Evolutionary conservation across 2,329 filamentous ascomycete species (phyloP).

Genomic region (Trichophyton schoenleinii): DNA sequence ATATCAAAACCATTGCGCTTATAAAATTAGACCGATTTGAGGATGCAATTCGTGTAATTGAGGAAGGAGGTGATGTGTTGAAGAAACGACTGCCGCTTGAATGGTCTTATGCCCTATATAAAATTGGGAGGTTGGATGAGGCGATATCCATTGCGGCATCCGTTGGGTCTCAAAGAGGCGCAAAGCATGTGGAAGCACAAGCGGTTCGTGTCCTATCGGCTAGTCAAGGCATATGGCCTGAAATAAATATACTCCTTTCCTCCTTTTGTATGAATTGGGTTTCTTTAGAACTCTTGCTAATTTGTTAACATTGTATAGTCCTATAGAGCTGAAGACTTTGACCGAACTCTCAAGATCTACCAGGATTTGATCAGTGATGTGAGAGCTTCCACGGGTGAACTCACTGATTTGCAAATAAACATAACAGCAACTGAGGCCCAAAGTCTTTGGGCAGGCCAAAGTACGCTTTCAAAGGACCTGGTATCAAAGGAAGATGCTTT

Average conservation of each 20-base stretch:
- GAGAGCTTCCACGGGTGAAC: slow-evolving; percentile 35
- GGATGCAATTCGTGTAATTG: slow-evolving; percentile 45
- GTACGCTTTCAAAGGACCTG: slow-evolving; percentile 22
- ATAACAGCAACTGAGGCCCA: slow-evolving; percentile 49
- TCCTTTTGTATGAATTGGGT: neutral
- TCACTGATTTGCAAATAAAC: slow-evolving; percentile 51
- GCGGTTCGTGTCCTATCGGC: slow-evolving; percentile 33
- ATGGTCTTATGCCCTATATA: slow-evolving; percentile 53
- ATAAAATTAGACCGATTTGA: slow-evolving; percentile 53
- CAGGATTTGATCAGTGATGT: slow-evolving; percentile 34
- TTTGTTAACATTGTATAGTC: slow-evolving; percentile 15
- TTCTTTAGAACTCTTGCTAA: neutral
- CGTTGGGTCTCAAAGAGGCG: slow-evolving; percentile 35
- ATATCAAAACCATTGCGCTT: slow-evolving; percentile 47
- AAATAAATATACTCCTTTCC: neutral
- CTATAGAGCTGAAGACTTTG: slow-evolving; percentile 51
- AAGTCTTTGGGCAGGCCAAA: slow-evolving; percentile 45
- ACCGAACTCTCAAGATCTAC: slow-evolving; percentile 43
- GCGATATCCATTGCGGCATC: slow-evolving; percentile 41
- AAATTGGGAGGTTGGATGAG: slow-evolving; percentile 42
- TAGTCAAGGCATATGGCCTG: neutral
- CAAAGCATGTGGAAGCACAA: slow-evolving; percentile 50
- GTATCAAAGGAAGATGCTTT: slow-evolving; percentile 47
- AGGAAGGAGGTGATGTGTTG: slow-evolving; percentile 41
- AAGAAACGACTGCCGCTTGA: slow-evolving; percentile 46